Evolutionary conservation across 2,329 filamentous ascomycete species (phyloP).

Genomic region (Diaporthe destruens): DNA sequence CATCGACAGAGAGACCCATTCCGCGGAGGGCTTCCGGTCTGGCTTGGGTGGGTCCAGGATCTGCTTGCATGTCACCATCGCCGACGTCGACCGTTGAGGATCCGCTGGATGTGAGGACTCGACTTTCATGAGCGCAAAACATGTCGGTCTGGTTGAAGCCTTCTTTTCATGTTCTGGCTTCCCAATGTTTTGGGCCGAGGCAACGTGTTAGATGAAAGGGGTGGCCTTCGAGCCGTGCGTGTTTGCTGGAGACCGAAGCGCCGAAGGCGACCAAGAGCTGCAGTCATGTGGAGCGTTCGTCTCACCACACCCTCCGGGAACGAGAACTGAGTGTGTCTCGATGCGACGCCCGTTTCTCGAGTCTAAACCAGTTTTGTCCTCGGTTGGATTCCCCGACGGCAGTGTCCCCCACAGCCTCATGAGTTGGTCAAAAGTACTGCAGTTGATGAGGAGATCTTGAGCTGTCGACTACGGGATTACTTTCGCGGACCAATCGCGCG

Average conservation of each 20-base stretch:
- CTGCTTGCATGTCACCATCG: constrained; percentile 12
- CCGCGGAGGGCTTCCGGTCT: constrained; percentile 26
- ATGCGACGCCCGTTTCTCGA: constrained; percentile 9
- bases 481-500: not conserved
- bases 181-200: not conserved
- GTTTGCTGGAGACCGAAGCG: not conserved
- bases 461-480: not conserved
- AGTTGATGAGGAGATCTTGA: not conserved
- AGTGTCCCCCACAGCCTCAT: not conserved
- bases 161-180: not conserved
- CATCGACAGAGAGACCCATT: constrained; percentile 3
- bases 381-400: not conserved
- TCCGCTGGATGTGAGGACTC: not conserved
- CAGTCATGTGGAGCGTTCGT: constrained; percentile 24
- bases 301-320: constrained; percentile 14
- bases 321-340: not conserved
- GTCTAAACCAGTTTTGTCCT: not conserved
- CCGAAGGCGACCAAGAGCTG: constrained; percentile 1
- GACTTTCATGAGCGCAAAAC: not conserved
- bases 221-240: not conserved
- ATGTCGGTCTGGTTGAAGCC: not conserved
- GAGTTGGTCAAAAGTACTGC: not conserved
- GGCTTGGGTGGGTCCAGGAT: not conserved
- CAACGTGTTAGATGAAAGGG: not conserved
- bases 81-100: constrained; percentile 14